These are phyloP conservation scores for Anethum foeniculum DNA, from an alignment of 140 eudicot genomes.

Conservation along the genomic window DNA sequence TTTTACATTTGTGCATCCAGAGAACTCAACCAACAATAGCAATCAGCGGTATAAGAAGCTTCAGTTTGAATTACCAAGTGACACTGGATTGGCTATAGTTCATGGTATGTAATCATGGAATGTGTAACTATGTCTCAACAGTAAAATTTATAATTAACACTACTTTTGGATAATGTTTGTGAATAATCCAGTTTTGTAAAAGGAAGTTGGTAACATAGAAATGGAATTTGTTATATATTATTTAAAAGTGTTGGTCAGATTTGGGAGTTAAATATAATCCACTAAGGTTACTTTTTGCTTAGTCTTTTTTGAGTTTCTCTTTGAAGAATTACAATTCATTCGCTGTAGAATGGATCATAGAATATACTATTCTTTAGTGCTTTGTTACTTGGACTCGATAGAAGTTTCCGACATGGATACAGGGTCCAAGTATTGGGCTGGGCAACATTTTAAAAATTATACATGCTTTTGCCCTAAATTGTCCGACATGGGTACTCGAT, in stretches of 20 bases:
- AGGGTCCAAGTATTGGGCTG: too few species aligned
- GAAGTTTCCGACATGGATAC: too few species aligned
- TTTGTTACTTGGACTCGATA: too few species aligned
- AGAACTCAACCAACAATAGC: conserved; percentile 42
- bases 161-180: not conserved
- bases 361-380: not conserved
- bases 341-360: not conserved
- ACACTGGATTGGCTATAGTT: conserved; percentile 79
- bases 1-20: conserved; percentile 83
- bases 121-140: not conserved
- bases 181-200: not conserved
- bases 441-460: too few species aligned
- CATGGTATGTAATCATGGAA: conserved; percentile 53
- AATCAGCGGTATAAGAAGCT: conserved; percentile 87
- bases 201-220: not conserved
- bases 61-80: conserved; percentile 58
- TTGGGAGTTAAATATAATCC: too few species aligned
- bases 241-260: too few species aligned
- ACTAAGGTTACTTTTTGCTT: not conserved
- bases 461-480: too few species aligned
- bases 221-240: not conserved
- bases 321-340: not conserved
- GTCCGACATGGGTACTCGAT: too few species aligned
- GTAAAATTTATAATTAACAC: not conserved
- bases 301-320: not conserved